Base-by-base conservation (phyloP, 78 protist species). In the Dictyostelium capitatum region DNA sequence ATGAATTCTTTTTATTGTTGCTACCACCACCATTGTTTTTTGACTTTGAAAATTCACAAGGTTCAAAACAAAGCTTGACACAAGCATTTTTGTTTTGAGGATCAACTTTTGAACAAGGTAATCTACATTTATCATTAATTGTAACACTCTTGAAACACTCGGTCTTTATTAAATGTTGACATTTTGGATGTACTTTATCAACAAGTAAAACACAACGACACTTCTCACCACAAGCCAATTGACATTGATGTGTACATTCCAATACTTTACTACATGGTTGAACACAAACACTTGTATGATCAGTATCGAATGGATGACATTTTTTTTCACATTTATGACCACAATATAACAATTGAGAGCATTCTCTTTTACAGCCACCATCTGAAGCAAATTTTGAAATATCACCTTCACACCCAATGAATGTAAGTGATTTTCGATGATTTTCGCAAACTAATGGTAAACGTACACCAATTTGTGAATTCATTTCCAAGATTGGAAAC, bases 401-500 rank as follows among this genome's bases (percentile, higher is more conserved):
- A 9, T n/a, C 85, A 15, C 12, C 64, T n/a, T 14, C 30, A 62
- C 17, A 20, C 14, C 77, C 85, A 47, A 82, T 65, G 37, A 7
- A 6, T 3, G 78, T 73, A 9, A 32, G 67, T n/a, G 15, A 10
- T 47, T 6, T n/a, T n/a, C 37, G 85, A 25, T 30, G 79, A 83
- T 41, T 37, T 41, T 41, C 69, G 25, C 64, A 56, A 50, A 23
- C 98, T 97, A 48, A 97, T 19, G 46, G 96, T 43, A 69, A 32
- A 85, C 97, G 17, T 67, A 28, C 37, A 67, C 75, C 75, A 50
- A 50, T 81, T 69, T 6, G 98, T 97, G 30, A 97, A 57, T 7
- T 96, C 85, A 19, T 95, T 69, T 65, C 81, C 3, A 20, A 97
- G 97, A 80, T 89, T 91, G 79, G 75, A 17, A 67, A 91, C 81